Conservation (phyloP, 1,284 basidiomycete genomes). For the Microbotryum scabiosae region DNA sequence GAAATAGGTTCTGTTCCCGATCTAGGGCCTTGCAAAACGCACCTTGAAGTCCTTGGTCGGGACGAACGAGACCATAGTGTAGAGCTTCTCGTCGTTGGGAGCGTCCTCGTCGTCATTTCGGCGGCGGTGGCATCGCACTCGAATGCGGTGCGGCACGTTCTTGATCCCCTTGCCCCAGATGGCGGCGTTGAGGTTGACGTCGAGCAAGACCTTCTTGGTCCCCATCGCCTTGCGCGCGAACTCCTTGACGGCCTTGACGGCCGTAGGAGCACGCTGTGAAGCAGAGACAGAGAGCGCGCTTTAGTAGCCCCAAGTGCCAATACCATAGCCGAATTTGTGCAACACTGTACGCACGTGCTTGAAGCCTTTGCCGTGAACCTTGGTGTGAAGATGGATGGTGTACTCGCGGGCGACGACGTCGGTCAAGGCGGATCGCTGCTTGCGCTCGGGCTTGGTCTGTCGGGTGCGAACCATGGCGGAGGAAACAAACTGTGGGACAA, state of each 20-base stretch:
- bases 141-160: conserved; percentile 77
- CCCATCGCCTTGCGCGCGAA: conserved; percentile 92
- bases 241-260: conserved; percentile 79
- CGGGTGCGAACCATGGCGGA: conserved; percentile 23
- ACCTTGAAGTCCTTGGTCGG: conserved; percentile 65
- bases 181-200: conserved; percentile 88
- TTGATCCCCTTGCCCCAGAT: conserved; percentile 85
- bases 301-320: not conserved
- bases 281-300: not conserved
- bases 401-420: conserved; percentile 83
- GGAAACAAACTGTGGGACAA: too few species aligned
- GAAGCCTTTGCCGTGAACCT: conserved; percentile 34
- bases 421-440: conserved; percentile 57
- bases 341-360: conserved; percentile 29
- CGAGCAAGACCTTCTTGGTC: conserved; percentile 79
- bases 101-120: conserved; percentile 31
- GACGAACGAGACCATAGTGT: conserved; percentile 78
- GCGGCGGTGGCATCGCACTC: conserved; percentile 87
- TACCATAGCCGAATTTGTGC: not conserved
- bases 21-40: conserved; percentile 38
- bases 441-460: conserved; percentile 32
- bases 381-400: conserved; percentile 36
- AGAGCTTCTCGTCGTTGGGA: conserved; percentile 74
- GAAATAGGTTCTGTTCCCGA: not conserved
- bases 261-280: conserved; percentile 59